Conservation (phyloP, 495 filamentous ascomycete species). For the Cryomyces minteri region DNA sequence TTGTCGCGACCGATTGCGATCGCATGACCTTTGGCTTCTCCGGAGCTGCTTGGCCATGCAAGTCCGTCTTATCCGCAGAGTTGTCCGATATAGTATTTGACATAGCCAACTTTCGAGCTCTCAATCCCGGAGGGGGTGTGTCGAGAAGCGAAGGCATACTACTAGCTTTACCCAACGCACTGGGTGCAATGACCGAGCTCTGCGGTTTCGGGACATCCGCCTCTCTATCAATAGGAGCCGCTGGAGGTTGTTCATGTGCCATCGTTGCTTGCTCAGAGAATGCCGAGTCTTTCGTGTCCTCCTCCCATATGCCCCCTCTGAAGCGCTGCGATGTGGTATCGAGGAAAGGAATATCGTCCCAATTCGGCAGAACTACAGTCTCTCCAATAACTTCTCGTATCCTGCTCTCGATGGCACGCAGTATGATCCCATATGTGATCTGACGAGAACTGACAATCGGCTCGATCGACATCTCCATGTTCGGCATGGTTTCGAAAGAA, state of each 20-base stretch:
- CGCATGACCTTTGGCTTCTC: constrained; percentile 36
- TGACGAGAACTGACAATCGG: constrained; percentile 90
- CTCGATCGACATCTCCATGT: constrained; percentile 80
- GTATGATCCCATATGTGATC: constrained; percentile 81
- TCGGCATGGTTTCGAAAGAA: constrained; percentile 78
- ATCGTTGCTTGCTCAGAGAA: not conserved
- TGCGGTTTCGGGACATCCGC: constrained; percentile 1
- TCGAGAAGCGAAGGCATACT: constrained; percentile 31
- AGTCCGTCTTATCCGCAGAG: not conserved
- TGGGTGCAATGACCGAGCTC: not conserved
- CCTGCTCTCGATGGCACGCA: constrained; percentile 81
- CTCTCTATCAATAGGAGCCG: too few relatives aligned
- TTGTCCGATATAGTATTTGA: not conserved
- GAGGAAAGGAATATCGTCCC: constrained; percentile 87
- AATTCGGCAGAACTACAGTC: constrained; percentile 83
- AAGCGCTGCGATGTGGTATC: constrained; percentile 56
- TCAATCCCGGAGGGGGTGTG: constrained; percentile 11
- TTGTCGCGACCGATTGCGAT: constrained; percentile 44
- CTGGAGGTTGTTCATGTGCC: not conserved
- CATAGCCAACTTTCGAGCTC: constrained; percentile 20
- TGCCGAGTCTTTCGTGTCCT: constrained; percentile 11
- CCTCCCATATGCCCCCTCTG: constrained; percentile 78
- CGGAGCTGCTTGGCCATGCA: constrained; percentile 3
- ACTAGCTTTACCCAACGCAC: constrained; percentile 35
- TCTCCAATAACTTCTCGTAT: constrained; percentile 88